phyloP scores from a whole-genome alignment of 352 stramenopile genomes.

The Globisporangium sylvaticum region DNA sequence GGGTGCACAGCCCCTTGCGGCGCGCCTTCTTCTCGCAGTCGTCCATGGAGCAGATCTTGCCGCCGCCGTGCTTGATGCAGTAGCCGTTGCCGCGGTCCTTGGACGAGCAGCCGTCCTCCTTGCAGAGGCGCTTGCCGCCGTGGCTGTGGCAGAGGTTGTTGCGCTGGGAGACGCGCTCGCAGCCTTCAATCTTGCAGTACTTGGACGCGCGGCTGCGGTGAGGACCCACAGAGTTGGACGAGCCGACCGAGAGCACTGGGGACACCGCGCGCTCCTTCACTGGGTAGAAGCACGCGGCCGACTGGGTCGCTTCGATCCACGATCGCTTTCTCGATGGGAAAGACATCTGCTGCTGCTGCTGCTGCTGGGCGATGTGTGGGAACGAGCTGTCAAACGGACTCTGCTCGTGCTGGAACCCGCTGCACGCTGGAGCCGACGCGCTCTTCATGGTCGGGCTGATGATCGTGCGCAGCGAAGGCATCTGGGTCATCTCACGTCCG shows the following conservation, averaged over 20 bases:
- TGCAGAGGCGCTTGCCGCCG: slow-evolving; percentile 79
- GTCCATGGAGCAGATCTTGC: slow-evolving; percentile 73
- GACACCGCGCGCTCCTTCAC: slow-evolving; percentile 12
- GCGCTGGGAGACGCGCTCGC: slow-evolving; percentile 73
- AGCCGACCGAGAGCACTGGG: slow-evolving; percentile 15
- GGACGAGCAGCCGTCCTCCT: slow-evolving; percentile 66
- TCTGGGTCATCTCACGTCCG: slow-evolving; percentile 21
- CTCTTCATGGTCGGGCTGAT: slow-evolving; percentile 43
- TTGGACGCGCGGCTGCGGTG: slow-evolving; percentile 78
- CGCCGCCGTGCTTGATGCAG: slow-evolving; percentile 81
- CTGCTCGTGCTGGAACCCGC: slow-evolving; percentile 12
- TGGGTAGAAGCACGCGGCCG: slow-evolving; percentile 5
- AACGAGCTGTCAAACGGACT: neutral
- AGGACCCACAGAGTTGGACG: slow-evolving; percentile 4
- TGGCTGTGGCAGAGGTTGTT: slow-evolving; percentile 85
- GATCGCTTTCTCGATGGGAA: slow-evolving; percentile 14
- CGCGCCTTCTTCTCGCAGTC: slow-evolving; percentile 81
- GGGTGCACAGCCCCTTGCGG: slow-evolving; percentile 75
- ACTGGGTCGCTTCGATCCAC: slow-evolving; percentile 8
- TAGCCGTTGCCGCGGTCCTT: slow-evolving; percentile 83
- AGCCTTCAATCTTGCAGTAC: slow-evolving; percentile 83
- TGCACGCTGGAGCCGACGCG: slow-evolving; percentile 14
- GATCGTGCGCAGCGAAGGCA: slow-evolving; percentile 50
- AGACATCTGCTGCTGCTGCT: neutral
- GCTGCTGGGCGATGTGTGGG: slow-evolving; percentile 2